Evolutionary conservation across 1,139 yeast genomes (phyloP), one percentile per base, ranked within the genome.

Genomic region (Geotrichum fermentans): DNA sequence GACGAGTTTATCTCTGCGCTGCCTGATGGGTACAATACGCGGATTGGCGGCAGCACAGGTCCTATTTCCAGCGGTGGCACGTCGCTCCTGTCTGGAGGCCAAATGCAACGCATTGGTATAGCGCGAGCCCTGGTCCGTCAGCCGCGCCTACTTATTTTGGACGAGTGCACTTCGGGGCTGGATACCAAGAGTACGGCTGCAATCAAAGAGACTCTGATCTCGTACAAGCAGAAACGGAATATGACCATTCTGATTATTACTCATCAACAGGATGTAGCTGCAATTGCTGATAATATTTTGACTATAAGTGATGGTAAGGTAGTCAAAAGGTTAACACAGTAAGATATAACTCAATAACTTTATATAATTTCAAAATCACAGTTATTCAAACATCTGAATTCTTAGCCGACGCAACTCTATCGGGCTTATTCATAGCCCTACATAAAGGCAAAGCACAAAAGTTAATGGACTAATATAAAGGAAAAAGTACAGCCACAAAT

Each of bases 171-270:
- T 0, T 79, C 87, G 1, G 87, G 90, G 0, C 69, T 83, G 49
- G 92, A 83, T 60, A 73, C 80, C 6, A 73, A 74, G 54, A 78
- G 80, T 58, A 82, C 80, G 55, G 71, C 50, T 3, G 44, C 53
- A 4, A 60, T 72, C 18, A 56, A 61, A 36, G 33, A 53, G 7
- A 48, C 64, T 34, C 57, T 71, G n/a, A 73, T 75, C 53, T 71
- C 79, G 21, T 79, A 83, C 46, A 80, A 78, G 52, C 76, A 83
- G 0, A 66, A 81, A 52, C 66, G 74, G 3, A 20, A 43, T 47
- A 59, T 57, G 53, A 88, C 96, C 0, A 84, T 92, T 0, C 78
- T 90, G 8, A 79, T 95, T 2, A 85, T 90, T 58, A 96, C 97
- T 1, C 97, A 90, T 66, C 77, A 96, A 61, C 71, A 82, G 41